Evolutionary conservation across 805 yeast species (phyloP).

Genomic region (Wickerhamomyces rabaulensis): DNA sequence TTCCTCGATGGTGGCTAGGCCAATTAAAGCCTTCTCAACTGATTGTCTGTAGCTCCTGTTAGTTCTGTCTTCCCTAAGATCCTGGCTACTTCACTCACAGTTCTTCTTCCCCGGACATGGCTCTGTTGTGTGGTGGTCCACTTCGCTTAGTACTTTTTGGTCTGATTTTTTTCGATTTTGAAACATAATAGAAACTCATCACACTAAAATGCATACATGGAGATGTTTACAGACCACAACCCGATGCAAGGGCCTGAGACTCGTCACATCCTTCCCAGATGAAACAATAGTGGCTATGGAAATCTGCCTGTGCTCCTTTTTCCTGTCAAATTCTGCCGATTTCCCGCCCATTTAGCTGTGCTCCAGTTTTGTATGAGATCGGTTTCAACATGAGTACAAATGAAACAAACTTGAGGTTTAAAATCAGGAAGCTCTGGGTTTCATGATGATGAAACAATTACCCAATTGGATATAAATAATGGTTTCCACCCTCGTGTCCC

Average conservation of each 20-base stretch:
- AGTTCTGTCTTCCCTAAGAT: background rate
- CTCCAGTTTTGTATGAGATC: background rate
- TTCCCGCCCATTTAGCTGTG: no score
- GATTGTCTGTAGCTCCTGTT: slow-evolving; percentile 3
- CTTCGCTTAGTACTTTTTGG: no score
- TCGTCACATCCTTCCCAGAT: no score
- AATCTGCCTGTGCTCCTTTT: no score
- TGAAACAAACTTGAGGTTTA: background rate
- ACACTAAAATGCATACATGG: no score
- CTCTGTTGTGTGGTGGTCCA: background rate
- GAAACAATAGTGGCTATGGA: no score
- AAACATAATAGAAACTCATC: no score
- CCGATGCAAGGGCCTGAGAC: no score
- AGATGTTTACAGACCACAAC: no score
- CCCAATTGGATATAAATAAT: background rate
- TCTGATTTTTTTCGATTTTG: no score
- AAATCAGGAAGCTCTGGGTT: background rate
- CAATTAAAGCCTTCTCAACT: slow-evolving; percentile 37
- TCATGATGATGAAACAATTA: background rate
- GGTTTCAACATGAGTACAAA: background rate
- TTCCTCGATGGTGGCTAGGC: slow-evolving; percentile 52
- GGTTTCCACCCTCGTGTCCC: background rate
- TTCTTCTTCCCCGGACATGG: slow-evolving; percentile 3
- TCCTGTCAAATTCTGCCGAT: no score
- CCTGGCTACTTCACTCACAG: background rate